These are phyloP conservation scores for Ceratobasidium sp. DNA, from an alignment of 1,284 basidiomycete species.

Conservation along the genomic window DNA sequence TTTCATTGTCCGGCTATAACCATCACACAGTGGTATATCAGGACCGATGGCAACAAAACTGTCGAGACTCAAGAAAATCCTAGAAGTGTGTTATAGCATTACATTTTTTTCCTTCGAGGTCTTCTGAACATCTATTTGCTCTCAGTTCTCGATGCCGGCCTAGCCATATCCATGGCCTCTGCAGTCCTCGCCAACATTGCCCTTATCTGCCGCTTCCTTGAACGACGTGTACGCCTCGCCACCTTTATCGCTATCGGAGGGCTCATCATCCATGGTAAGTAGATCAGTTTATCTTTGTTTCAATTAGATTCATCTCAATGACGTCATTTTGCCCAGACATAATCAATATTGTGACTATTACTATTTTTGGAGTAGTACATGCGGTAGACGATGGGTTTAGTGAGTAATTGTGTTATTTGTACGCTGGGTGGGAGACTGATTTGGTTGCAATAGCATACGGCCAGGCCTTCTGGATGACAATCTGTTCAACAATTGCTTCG, in stretches of 20 bases:
- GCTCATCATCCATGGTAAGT: constrained; percentile 74
- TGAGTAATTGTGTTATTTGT: constrained; percentile 44
- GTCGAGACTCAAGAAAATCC: constrained; percentile 70
- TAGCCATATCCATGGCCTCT: constrained; percentile 76
- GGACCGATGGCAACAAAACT: constrained; percentile 63
- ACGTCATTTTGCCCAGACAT: constrained; percentile 63
- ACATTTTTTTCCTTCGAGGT: constrained; percentile 41
- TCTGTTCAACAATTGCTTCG: constrained; percentile 80
- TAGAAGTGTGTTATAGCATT: constrained; percentile 37
- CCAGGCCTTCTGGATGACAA: constrained; percentile 83
- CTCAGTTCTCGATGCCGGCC: constrained; percentile 69
- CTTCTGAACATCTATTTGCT: not conserved
- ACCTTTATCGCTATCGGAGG: constrained; percentile 75
- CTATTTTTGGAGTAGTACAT: constrained; percentile 74
- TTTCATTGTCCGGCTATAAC: not conserved
- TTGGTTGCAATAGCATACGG: constrained; percentile 52
- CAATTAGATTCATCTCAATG: not conserved
- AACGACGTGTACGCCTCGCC: constrained; percentile 70
- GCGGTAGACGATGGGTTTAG: constrained; percentile 77
- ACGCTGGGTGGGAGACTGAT: not conserved
- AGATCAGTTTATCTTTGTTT: not conserved
- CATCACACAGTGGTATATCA: constrained; percentile 63
- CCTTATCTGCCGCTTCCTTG: constrained; percentile 79
- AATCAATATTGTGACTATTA: constrained; percentile 75
- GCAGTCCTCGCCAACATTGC: constrained; percentile 78